These are phyloP conservation scores for Saturnispora saitoi DNA, from an alignment of 805 yeast species.

Conservation along the genomic window DNA sequence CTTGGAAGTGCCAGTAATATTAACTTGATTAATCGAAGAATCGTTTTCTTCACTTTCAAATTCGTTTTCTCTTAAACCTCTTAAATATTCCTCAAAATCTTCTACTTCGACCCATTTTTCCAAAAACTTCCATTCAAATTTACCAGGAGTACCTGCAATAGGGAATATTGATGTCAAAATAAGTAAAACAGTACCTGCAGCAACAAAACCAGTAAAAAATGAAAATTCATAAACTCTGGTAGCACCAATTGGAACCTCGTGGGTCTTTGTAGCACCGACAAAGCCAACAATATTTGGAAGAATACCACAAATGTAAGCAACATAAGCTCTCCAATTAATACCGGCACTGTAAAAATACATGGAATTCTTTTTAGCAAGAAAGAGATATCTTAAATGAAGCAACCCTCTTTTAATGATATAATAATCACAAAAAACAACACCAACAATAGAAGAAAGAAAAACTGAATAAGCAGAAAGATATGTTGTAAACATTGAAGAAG, in stretches of 20 bases:
- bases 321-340: slow-evolving; percentile 75
- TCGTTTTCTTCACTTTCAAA: background rate
- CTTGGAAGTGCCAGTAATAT: background rate
- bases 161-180: slow-evolving; percentile 47
- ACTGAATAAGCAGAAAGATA: slow-evolving; percentile 76
- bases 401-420: slow-evolving; percentile 66
- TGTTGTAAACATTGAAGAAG: slow-evolving; percentile 68
- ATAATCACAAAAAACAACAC: slow-evolving; percentile 64
- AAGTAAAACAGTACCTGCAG: slow-evolving; percentile 49
- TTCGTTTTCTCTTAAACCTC: background rate
- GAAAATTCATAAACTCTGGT: slow-evolving; percentile 62
- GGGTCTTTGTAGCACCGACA: slow-evolving; percentile 72
- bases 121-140: slow-evolving; percentile 49
- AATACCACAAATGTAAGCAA: slow-evolving; percentile 73
- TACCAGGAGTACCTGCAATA: slow-evolving; percentile 33
- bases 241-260: slow-evolving; percentile 68
- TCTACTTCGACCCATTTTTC: slow-evolving; percentile 60
- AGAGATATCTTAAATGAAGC: slow-evolving; percentile 56
- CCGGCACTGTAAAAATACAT: slow-evolving; percentile 62
- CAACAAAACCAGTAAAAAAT: slow-evolving; percentile 67
- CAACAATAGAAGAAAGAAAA: slow-evolving; percentile 76
- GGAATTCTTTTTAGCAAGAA: slow-evolving; percentile 35
- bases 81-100: slow-evolving; percentile 38
- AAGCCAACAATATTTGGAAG: slow-evolving; percentile 82
- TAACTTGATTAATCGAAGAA: background rate